phyloP scores from a whole-genome alignment of 2,329 filamentous ascomycete genomes.

The Colletotrichum godetiae region DNA sequence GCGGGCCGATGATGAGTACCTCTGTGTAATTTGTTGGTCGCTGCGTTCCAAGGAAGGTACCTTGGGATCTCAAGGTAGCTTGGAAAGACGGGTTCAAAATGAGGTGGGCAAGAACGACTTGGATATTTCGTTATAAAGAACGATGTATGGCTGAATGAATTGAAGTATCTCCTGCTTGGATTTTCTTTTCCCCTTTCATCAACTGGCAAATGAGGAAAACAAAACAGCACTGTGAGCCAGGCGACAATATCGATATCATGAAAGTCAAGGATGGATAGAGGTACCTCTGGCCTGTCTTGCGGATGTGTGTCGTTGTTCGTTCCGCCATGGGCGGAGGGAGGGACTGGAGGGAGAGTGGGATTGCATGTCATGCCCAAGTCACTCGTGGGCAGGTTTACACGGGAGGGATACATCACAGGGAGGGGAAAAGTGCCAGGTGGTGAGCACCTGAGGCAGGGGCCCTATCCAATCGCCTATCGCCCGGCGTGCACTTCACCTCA shows the following conservation, averaged over 20 bases:
- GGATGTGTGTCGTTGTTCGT: not conserved
- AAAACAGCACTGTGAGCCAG: not conserved
- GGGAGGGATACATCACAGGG: conserved; percentile 34
- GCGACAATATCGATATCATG: not conserved
- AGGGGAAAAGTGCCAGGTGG: not conserved
- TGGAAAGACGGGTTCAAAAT: not conserved
- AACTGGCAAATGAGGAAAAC: not conserved
- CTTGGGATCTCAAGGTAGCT: not conserved
- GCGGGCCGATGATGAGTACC: not conserved
- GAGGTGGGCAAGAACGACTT: not conserved
- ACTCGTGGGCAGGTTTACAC: conserved; percentile 47
- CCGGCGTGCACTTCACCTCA: not conserved
- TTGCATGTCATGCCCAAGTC: conserved; percentile 39
- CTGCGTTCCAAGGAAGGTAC: not conserved
- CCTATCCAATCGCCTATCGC: not conserved
- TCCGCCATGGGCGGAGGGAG: not conserved
- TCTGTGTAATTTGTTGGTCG: not conserved
- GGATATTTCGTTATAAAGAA: not conserved
- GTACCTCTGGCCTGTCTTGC: not conserved
- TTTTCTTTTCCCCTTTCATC: not conserved
- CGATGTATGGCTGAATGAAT: not conserved
- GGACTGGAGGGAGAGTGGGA: conserved; percentile 3
- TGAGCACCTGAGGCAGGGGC: not conserved
- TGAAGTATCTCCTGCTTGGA: not conserved
- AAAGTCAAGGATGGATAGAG: not conserved